Conservation (phyloP, 495 filamentous ascomycete species). For the Talaromyces stipitatus region DNA sequence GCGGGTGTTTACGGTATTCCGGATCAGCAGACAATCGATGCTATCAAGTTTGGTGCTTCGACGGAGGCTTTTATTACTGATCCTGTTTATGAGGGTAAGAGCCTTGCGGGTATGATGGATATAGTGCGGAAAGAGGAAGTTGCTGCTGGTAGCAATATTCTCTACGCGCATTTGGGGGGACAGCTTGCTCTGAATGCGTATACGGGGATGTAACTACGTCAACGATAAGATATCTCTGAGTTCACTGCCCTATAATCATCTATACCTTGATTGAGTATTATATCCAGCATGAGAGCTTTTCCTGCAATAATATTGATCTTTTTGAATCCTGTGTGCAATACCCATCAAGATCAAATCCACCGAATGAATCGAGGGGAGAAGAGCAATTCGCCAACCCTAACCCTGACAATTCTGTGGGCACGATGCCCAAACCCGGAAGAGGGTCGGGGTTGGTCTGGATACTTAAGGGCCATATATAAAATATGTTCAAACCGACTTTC, state of each 20-base stretch:
- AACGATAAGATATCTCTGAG: not conserved
- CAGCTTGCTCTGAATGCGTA: conserved; percentile 58
- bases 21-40: conserved; percentile 48
- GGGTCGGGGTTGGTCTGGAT: too few relatives aligned
- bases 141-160: conserved; percentile 40
- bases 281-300: too few relatives aligned
- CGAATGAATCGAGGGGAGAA: too few relatives aligned
- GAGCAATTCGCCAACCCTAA: too few relatives aligned
- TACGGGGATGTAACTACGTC: conserved; percentile 15
- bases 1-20: conserved; percentile 54
- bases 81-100: conserved; percentile 63
- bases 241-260: not conserved
- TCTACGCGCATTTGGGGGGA: conserved; percentile 59
- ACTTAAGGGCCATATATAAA: too few relatives aligned
- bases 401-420: too few relatives aligned
- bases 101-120: conserved; percentile 56
- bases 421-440: too few relatives aligned
- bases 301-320: too few relatives aligned
- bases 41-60: conserved; percentile 51
- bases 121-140: conserved; percentile 52
- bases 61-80: conserved; percentile 62
- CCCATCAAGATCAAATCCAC: too few relatives aligned
- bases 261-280: too few relatives aligned
- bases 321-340: too few relatives aligned
- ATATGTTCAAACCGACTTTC: too few relatives aligned